Percentiles rank a stretch among this genome's conserved stretches.
Evolutionary conservation across 495 filamentous ascomycete species (phyloP).

Genomic region (Annulohypoxylon moriforme): DNA sequence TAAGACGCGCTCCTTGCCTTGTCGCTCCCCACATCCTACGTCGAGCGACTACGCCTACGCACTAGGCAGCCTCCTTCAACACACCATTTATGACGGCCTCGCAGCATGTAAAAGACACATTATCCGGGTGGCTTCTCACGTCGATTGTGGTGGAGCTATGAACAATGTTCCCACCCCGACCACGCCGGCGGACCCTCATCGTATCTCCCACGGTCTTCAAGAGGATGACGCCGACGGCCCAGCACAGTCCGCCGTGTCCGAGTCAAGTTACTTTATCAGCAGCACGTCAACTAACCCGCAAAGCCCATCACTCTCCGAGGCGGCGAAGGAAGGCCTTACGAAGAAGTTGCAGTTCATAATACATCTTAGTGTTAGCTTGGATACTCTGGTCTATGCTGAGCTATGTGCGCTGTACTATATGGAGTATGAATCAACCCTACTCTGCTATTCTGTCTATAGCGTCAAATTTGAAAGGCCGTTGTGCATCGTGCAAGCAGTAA

Average conservation of each 20-base stretch:
- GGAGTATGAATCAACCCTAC: constrained; percentile 71
- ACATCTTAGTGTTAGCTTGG: constrained; percentile 75
- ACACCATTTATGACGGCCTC: constrained; percentile 37
- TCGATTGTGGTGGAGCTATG: constrained; percentile 67
- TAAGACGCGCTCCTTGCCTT: constrained; percentile 19
- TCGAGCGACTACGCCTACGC: constrained; percentile 21
- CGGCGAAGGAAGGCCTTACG: constrained; percentile 57
- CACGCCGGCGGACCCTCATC: constrained; percentile 60
- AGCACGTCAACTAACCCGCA: constrained; percentile 29
- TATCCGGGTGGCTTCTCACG: constrained; percentile 44
- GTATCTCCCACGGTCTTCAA: constrained; percentile 45
- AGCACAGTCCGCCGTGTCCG: constrained; percentile 41
- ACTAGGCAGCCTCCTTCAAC: constrained; percentile 9
- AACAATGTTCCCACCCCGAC: constrained; percentile 73
- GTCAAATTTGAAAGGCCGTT: neutral
- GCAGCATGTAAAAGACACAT: constrained; percentile 49
- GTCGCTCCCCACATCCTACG: constrained; percentile 17
- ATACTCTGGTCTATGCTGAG: constrained; percentile 84
- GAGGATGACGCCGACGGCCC: constrained; percentile 47
- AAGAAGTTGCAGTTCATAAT: constrained; percentile 75
- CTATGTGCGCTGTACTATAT: constrained; percentile 88
- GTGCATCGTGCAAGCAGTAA: neutral
- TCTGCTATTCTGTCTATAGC: neutral
- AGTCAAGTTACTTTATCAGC: constrained; percentile 32
- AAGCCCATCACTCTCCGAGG: constrained; percentile 41